phyloP scores from a whole-genome alignment of 2,329 filamentous ascomycete genomes.

The Coleophoma eucalyptorum region DNA sequence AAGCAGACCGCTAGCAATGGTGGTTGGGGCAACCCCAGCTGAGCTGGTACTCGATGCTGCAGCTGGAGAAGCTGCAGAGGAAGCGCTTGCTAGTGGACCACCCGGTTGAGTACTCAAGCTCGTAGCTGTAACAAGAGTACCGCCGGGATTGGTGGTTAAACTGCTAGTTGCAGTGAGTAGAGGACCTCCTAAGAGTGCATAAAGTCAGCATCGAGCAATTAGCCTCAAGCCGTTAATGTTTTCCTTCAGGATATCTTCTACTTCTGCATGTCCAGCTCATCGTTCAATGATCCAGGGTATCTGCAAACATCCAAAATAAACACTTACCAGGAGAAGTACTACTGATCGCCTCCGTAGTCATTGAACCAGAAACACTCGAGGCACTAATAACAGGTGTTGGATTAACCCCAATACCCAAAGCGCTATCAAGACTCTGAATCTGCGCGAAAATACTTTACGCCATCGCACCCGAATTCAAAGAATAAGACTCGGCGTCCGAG shows the following conservation, averaged over 20 bases:
- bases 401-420: not conserved
- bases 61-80: not conserved
- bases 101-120: too few relatives aligned
- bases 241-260: too few relatives aligned
- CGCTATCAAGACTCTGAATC: slow-evolving; percentile 1
- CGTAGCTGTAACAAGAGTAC: too few relatives aligned
- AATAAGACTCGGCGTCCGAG: slow-evolving; percentile 5
- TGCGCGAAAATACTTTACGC: slow-evolving; percentile 1
- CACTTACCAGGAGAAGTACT: not conserved
- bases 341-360: slow-evolving; percentile 2
- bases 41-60: not conserved
- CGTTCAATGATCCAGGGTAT: too few relatives aligned
- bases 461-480: not conserved
- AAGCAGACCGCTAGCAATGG: slow-evolving; percentile 9
- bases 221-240: too few relatives aligned
- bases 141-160: too few relatives aligned
- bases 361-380: slow-evolving; percentile 1
- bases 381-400: not conserved
- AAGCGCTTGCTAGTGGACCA: not conserved
- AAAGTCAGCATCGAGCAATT: too few relatives aligned
- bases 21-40: slow-evolving; percentile 6
- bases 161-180: too few relatives aligned
- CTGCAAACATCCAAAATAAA: not conserved
- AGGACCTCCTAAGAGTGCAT: too few relatives aligned
- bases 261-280: too few relatives aligned